Evolutionary conservation across 129 eudicot genomes (phyloP), one percentile per base, ranked within the genome.

Genomic region (Solidago caesia): DNA sequence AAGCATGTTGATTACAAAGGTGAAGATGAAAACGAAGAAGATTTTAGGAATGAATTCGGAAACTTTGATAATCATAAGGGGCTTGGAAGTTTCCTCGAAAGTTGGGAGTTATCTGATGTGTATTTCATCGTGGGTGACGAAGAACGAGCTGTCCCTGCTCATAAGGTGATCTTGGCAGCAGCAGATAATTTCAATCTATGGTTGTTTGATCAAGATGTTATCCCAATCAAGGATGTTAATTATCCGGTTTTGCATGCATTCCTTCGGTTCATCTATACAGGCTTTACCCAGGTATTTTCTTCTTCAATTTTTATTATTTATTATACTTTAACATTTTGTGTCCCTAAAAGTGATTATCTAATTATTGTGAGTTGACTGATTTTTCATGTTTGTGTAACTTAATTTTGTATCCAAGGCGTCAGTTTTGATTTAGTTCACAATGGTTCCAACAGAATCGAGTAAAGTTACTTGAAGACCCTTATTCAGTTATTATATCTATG

Each of bases 31-130:
- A 81, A 72, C 33, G 94, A 85, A 53, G 93, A 91, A 39, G 99
- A 84, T 56, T 56, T 72, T 71, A 90, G 87, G 73, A 81, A 88
- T 43, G 92, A 77, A 41, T 63, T 70, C n/a, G 80, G 85, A 57
- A 82, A 82, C 41, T 87, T 77, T 78, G 90, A 83, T 67, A 83
- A 74, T 64, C 82, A 88, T 64, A 72, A 87, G 85, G 96, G 96
- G 47, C 89, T 86, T 48, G 96, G 77, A 67, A 82, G 80, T 79
- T 91, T 91, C 80, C 90, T 91, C 13, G 97, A 94, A 88, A 91
- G 79, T 77, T 94, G 99, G 99, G 99, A 88, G 42, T 70, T 94
- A 43, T 88, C 96, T 1, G 99, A 94, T 77, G 67, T 94, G 79
- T 76, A 85, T 58, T 94, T 94, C 68, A 11, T 94, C 16, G 96